Conservation (phyloP, 2,329 filamentous ascomycete genomes). For the Blastomyces gilchristii region DNA sequence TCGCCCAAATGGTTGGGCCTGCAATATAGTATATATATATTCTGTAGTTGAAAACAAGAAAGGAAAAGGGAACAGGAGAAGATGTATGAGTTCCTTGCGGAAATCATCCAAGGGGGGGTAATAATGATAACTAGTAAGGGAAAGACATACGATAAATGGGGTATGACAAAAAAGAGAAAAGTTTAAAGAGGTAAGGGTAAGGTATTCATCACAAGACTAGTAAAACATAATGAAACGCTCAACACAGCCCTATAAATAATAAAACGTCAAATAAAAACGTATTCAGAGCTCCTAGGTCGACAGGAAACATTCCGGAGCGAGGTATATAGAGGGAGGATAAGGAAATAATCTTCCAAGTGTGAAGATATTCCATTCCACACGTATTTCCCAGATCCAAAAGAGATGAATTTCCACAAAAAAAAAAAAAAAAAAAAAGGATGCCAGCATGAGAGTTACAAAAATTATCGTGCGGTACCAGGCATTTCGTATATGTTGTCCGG, state of each 20-base stretch:
- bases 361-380: neutral
- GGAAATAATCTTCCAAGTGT: neutral
- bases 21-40: neutral
- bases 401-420: neutral
- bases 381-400: neutral
- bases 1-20: neutral
- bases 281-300: neutral
- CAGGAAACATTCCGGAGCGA: neutral
- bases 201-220: neutral
- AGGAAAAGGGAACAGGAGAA: neutral
- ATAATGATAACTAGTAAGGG: neutral
- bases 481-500: conserved; percentile 17
- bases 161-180: neutral
- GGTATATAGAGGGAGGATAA: neutral
- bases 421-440: neutral
- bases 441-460: neutral
- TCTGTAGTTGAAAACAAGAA: neutral
- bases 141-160: neutral
- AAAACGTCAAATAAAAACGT: neutral
- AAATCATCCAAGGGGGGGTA: neutral
- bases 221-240: neutral
- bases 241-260: neutral
- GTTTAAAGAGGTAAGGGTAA: neutral
- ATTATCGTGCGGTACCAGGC: neutral
- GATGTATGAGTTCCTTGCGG: neutral